A percentile compares a stretch with the other conserved stretches of the same genome.
Conservation (phyloP, 352 stramenopile genomes). For the Phytophthora niederhauseri region DNA sequence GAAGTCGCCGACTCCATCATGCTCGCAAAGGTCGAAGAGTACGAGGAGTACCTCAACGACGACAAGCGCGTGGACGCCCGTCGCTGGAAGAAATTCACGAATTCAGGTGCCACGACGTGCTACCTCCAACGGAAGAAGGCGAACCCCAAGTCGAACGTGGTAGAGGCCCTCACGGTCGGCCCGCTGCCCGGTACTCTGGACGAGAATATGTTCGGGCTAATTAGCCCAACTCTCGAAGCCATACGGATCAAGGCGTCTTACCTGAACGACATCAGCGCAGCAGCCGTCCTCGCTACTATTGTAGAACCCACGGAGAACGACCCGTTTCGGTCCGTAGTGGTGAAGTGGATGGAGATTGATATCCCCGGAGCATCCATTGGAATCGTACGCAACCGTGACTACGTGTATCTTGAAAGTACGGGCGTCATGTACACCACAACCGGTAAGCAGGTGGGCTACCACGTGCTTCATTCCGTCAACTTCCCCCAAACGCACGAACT, state of each 20-base stretch:
- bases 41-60: not conserved
- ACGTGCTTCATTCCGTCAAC: constrained; percentile 25
- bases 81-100: not conserved
- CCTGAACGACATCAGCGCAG: constrained; percentile 29
- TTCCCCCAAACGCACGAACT: constrained; percentile 26
- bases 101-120: not conserved
- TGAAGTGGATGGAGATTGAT: constrained; percentile 40
- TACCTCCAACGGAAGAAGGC: not conserved
- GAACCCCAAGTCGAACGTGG: not conserved
- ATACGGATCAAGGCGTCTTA: not conserved
- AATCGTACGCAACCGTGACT: constrained; percentile 27
- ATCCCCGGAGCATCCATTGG: constrained; percentile 11
- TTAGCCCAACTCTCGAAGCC: not conserved
- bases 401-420: constrained; percentile 21
- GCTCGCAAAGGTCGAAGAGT: not conserved
- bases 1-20: not conserved
- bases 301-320: constrained; percentile 38
- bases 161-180: not conserved
- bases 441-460: constrained; percentile 24
- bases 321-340: constrained; percentile 39
- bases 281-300: constrained; percentile 46
- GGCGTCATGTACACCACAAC: constrained; percentile 10
- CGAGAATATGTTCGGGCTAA: not conserved
- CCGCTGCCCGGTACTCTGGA: not conserved
- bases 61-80: not conserved